These are phyloP conservation scores for Afroboletus lepidellus DNA, from an alignment of 1,284 basidiomycete genomes.

Conservation along the genomic window DNA sequence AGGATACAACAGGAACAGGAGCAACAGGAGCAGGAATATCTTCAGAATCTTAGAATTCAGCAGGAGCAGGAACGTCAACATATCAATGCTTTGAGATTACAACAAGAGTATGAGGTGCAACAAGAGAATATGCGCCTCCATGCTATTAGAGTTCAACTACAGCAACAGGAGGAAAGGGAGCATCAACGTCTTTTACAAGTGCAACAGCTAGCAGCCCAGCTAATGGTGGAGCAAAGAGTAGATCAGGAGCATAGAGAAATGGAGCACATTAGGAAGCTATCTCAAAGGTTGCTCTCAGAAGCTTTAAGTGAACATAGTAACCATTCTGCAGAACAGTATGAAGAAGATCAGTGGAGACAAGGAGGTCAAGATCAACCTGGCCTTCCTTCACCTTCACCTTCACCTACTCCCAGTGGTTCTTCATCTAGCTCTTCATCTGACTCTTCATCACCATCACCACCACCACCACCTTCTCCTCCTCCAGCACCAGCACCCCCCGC, in stretches of 20 bases:
- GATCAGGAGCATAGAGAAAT: neutral
- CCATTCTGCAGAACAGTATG: constrained; percentile 7
- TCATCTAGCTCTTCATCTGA: neutral
- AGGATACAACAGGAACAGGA: too few relatives aligned
- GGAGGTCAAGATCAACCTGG: neutral
- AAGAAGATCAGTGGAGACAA: constrained; percentile 5
- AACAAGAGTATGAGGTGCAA: too few relatives aligned
- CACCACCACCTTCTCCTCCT: neutral
- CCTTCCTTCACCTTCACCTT: neutral
- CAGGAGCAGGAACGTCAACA: too few relatives aligned
- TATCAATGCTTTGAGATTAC: too few relatives aligned
- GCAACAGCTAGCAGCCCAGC: neutral
- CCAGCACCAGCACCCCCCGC: too few relatives aligned
- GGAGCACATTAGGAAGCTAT: neutral
- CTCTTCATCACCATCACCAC: neutral
- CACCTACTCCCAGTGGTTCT: too few relatives aligned
- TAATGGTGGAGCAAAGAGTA: neutral
- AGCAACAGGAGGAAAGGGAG: neutral
- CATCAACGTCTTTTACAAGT: neutral
- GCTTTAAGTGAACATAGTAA: constrained; percentile 8
- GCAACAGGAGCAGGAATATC: too few relatives aligned
- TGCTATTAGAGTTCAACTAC: neutral
- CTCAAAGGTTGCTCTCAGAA: neutral
- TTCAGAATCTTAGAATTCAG: neutral
- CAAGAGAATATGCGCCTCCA: too few relatives aligned